phyloP scores from a whole-genome alignment of 2,329 filamentous ascomycete species.

The Fusarium globosum region DNA sequence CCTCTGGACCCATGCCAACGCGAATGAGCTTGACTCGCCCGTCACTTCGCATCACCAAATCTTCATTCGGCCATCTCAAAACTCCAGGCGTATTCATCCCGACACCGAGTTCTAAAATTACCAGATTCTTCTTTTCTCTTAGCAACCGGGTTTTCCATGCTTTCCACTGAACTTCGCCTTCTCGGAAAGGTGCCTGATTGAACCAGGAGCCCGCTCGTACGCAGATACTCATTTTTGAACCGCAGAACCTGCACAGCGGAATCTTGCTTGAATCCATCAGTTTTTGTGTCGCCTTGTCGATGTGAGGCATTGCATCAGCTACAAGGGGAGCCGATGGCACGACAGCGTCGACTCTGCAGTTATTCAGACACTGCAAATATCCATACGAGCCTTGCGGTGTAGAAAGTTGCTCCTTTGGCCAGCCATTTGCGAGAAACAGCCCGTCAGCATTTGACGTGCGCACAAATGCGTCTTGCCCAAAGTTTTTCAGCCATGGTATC shows the following conservation, averaged over 20 bases:
- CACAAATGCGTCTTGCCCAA: conserved; percentile 30
- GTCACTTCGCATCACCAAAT: conserved; percentile 18
- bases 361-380: conserved; percentile 31
- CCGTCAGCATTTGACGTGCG: conserved; percentile 23
- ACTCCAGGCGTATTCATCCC: conserved; percentile 42
- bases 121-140: conserved; percentile 26
- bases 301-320: neutral
- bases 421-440: neutral
- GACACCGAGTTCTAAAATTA: conserved; percentile 38
- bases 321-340: conserved; percentile 25
- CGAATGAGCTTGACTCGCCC: conserved; percentile 35
- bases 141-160: conserved; percentile 8
- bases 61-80: conserved; percentile 39
- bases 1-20: conserved; percentile 32
- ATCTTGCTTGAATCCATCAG: conserved; percentile 27
- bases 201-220: conserved; percentile 37
- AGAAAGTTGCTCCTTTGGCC: conserved; percentile 1
- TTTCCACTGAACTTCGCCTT: conserved; percentile 26
- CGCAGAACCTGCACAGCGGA: conserved; percentile 30
- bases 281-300: conserved; percentile 29
- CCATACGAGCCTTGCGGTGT: conserved; percentile 3
- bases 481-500: conserved; percentile 6
- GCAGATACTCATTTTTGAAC: conserved; percentile 38
- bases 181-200: conserved; percentile 26
- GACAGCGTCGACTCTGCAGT: conserved; percentile 29